phyloP scores from a whole-genome alignment of 2,329 filamentous ascomycete species.

The Verticillium dahliae region DNA sequence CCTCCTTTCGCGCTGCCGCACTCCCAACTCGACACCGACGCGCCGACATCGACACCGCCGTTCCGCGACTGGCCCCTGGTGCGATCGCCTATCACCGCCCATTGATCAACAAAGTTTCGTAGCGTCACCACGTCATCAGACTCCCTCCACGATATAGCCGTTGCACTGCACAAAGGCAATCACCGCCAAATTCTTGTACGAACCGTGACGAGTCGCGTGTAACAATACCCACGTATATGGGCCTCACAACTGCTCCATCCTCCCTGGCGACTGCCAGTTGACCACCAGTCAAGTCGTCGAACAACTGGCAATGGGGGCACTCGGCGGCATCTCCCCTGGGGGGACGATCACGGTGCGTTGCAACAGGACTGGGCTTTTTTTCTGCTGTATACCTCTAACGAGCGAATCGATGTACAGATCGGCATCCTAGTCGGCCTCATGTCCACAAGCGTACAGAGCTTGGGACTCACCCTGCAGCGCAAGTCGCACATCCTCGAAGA shows the following conservation, averaged over 20 bases:
- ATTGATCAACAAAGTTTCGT: not conserved
- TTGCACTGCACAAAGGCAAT: not conserved
- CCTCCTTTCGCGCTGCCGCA: not conserved
- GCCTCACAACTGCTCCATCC: slow-evolving; percentile 3
- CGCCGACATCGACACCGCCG: not conserved
- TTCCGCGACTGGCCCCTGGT: not conserved
- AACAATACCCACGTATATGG: not conserved
- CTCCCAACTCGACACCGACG: not conserved
- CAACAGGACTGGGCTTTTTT: not conserved
- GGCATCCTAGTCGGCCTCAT: slow-evolving; percentile 89
- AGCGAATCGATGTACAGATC: slow-evolving; percentile 46
- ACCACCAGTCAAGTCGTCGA: slow-evolving; percentile 28
- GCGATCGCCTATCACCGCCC: not conserved
- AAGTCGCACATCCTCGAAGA: slow-evolving; percentile 98
- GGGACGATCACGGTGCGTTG: slow-evolving; percentile 67
- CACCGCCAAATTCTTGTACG: not conserved
- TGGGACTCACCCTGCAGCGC: slow-evolving; percentile 91
- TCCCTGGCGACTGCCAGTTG: slow-evolving; percentile 34
- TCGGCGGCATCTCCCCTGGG: slow-evolving; percentile 70
- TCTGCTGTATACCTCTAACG: slow-evolving; percentile 11
- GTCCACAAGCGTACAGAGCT: slow-evolving; percentile 89
- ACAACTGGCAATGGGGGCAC: slow-evolving; percentile 56
- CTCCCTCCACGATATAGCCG: not conserved
- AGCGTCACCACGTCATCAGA: not conserved
- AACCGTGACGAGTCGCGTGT: not conserved